phyloP scores from a whole-genome alignment of 768 basidiomycete genomes.

The Psilocybe azurescens region DNA sequence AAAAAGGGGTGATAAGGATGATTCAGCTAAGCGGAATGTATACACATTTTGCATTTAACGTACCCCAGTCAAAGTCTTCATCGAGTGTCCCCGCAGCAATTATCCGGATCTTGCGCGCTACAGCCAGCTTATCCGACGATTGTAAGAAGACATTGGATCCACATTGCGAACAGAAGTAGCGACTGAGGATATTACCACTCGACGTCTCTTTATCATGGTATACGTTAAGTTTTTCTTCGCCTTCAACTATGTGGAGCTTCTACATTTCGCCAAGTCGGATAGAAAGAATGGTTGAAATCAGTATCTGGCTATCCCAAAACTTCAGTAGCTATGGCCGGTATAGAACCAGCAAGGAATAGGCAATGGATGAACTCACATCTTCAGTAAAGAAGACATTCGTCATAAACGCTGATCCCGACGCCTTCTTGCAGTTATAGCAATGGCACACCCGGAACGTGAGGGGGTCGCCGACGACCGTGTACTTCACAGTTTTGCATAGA shows the following conservation, averaged over 20 bases:
- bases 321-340: background rate
- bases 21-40: too few species aligned
- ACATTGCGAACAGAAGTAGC: slow-evolving; percentile 40
- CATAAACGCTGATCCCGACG: slow-evolving; percentile 47
- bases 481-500: slow-evolving; percentile 41
- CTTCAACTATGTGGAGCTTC: slow-evolving; percentile 33
- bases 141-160: slow-evolving; percentile 41
- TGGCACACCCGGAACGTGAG: slow-evolving; percentile 45
- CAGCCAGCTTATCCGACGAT: slow-evolving; percentile 17
- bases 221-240: slow-evolving; percentile 30
- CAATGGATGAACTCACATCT: slow-evolving; percentile 30
- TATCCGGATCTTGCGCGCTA: slow-evolving; percentile 22
- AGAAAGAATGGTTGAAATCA: too few species aligned
- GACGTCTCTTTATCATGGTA: slow-evolving; percentile 35
- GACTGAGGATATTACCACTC: slow-evolving; percentile 33
- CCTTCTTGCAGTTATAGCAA: slow-evolving; percentile 48
- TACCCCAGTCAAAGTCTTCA: slow-evolving; percentile 35
- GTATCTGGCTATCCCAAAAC: too few species aligned
- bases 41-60: slow-evolving; percentile 9
- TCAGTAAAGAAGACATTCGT: slow-evolving; percentile 40
- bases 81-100: slow-evolving; percentile 38
- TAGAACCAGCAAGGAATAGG: background rate
- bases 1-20: background rate
- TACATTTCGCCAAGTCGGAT: slow-evolving; percentile 7
- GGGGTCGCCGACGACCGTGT: slow-evolving; percentile 40